phyloP scores from a whole-genome alignment of 805 yeast genomes.

The Ogataea paradorogensis region DNA sequence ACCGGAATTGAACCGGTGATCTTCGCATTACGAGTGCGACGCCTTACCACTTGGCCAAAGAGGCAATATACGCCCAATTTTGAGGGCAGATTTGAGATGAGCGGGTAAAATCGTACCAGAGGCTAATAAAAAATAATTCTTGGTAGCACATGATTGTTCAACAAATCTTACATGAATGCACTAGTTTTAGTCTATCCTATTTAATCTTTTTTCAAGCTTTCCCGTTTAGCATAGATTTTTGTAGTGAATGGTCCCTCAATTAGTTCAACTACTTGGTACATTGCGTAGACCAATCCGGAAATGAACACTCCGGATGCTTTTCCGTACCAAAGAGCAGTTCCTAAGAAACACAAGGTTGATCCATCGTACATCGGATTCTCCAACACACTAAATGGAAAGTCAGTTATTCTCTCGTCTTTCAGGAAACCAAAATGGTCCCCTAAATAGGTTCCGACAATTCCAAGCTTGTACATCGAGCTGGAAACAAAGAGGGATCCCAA shows the following conservation, averaged over 20 bases:
- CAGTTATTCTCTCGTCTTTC: slow-evolving; percentile 84
- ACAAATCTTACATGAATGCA: neutral
- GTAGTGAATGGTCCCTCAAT: slow-evolving; percentile 98
- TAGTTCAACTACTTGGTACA: slow-evolving; percentile 79
- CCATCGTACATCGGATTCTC: slow-evolving; percentile 98
- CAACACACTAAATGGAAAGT: slow-evolving; percentile 88
- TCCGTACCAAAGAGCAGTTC: slow-evolving; percentile 82
- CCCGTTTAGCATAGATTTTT: slow-evolving; percentile 77
- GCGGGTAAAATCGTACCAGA: neutral
- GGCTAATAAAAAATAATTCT: neutral
- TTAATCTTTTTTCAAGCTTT: slow-evolving; percentile 27
- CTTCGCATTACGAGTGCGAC: slow-evolving; percentile 47
- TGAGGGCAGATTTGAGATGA: neutral
- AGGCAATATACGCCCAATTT: slow-evolving; percentile 28
- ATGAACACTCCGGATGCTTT: slow-evolving; percentile 86
- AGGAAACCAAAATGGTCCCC: slow-evolving; percentile 97
- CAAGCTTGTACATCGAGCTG: slow-evolving; percentile 86
- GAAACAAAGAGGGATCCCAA: slow-evolving; percentile 79
- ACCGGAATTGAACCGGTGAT: slow-evolving; percentile 45
- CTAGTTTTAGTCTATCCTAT: slow-evolving; percentile 1
- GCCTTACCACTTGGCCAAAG: slow-evolving; percentile 47
- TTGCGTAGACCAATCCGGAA: slow-evolving; percentile 66
- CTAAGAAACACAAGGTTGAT: slow-evolving; percentile 83
- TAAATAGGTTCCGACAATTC: slow-evolving; percentile 92
- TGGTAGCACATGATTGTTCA: slow-evolving; percentile 1